A percentile compares a stretch with the other conserved stretches of the same genome.
Evolutionary conservation across 1,284 basidiomycete species (phyloP).

Genomic region (Gomphus sp.): DNA sequence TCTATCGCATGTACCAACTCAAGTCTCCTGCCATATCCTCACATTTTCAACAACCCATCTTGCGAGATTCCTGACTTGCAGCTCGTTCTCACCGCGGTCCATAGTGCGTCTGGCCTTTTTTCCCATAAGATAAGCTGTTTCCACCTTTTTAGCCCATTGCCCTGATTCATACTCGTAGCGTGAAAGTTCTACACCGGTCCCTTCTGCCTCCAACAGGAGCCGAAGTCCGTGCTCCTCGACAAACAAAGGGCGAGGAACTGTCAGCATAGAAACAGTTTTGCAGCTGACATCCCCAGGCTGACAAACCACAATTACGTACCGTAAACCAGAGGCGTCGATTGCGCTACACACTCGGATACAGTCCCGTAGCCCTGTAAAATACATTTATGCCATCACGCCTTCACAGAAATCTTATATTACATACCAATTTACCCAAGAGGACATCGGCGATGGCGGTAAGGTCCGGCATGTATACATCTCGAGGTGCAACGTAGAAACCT

Average conservation of each 20-base stretch:
- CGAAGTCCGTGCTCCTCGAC: constrained; percentile 71
- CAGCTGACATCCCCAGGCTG: neutral
- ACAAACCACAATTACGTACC: constrained; percentile 27
- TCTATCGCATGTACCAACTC: neutral
- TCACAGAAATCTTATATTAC: constrained; percentile 21
- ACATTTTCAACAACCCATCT: constrained; percentile 43
- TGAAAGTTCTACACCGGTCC: constrained; percentile 56
- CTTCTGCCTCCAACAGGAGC: constrained; percentile 47
- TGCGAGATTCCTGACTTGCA: constrained; percentile 43
- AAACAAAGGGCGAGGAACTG: constrained; percentile 68
- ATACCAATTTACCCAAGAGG: constrained; percentile 65
- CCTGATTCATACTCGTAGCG: constrained; percentile 57
- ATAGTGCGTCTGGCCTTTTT: constrained; percentile 29
- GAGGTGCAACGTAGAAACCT: constrained; percentile 66
- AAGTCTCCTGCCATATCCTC: constrained; percentile 19
- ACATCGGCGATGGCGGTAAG: constrained; percentile 65
- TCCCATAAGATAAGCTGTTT: constrained; percentile 45
- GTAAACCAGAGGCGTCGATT: constrained; percentile 64
- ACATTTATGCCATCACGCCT: neutral
- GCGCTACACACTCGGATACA: constrained; percentile 63
- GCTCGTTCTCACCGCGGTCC: constrained; percentile 32
- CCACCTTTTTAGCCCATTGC: constrained; percentile 52
- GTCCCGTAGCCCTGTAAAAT: constrained; percentile 53
- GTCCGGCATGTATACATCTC: constrained; percentile 73
- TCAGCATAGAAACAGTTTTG: constrained; percentile 5